Percentiles rank a stretch among this genome's conserved stretches.
These are phyloP conservation scores for Cystobasidium tubakii DNA, from an alignment of 768 basidiomycete genomes.

Conservation along the genomic window DNA sequence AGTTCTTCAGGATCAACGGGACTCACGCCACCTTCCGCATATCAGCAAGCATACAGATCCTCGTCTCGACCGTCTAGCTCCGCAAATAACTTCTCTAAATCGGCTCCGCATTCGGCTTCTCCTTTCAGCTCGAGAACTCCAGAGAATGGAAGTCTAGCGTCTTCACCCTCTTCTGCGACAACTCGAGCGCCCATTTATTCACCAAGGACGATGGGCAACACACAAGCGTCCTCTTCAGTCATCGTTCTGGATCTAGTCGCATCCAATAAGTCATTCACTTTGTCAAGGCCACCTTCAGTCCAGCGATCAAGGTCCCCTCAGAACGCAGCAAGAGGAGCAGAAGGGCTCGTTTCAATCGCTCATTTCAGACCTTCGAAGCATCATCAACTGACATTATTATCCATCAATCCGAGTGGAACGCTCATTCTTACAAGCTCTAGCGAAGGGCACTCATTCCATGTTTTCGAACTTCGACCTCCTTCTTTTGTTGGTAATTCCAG, in stretches of 20 bases:
- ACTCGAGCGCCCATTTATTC: not conserved
- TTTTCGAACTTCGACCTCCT: conserved; percentile 43
- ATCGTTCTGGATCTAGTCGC: conserved; percentile 39
- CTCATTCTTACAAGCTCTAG: conserved; percentile 37
- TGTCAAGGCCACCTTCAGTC: not conserved
- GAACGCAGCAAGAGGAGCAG: not conserved
- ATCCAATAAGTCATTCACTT: not conserved
- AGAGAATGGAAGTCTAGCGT: conserved; percentile 8
- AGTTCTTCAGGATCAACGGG: conserved; percentile 31
- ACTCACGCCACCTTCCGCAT: not conserved
- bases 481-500: conserved; percentile 15
- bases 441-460: conserved; percentile 41
- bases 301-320: not conserved
- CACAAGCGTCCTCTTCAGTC: conserved; percentile 26
- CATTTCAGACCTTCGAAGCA: conserved; percentile 42
- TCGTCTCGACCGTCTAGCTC: not conserved
- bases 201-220: not conserved
- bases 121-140: not conserved
- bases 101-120: conserved; percentile 36
- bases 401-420: conserved; percentile 39
- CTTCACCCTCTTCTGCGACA: not conserved
- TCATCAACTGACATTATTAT: conserved; percentile 39
- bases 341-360: conserved; percentile 17
- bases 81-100: conserved; percentile 35
- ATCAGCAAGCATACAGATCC: not conserved